Evolutionary conservation across 2,329 filamentous ascomycete genomes (phyloP), one percentile per base, ranked within the genome.

Genomic region (Cercospora sp.): DNA sequence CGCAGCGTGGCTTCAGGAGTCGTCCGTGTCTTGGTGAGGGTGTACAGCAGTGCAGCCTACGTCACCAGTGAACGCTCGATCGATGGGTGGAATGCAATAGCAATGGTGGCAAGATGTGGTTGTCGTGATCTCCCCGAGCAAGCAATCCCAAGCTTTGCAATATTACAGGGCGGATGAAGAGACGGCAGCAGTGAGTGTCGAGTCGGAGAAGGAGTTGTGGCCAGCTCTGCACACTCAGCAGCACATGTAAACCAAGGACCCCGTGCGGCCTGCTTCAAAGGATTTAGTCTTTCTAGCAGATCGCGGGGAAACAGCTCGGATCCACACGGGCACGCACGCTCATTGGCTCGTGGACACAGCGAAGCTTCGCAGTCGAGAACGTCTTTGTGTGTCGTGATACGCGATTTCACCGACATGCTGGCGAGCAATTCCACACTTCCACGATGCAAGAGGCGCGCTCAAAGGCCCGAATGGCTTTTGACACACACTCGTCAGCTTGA

Each of bases 391-490:
- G 30, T 49, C 7, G 58, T 57, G 65, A 66, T 63, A 62, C 65
- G 65, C 65, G 24, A 63, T 63, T 63, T n/a, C 65, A 49, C 65
- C 65, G 65, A 67, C 65, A 67, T 63, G 65, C 65, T 63, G 26
- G 65, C 65, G 59, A 40, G 57, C 32, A 43, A 21, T n/a, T 62
- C 21, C 40, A 37, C 24, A 37, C 16, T n/a, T 62, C 30, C 40
- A 37, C 24, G 51, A 57, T 58, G 26, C 24, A 28, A 65, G 49
- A 51, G 21, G 49, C 18, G 21, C 5, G 4, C 49, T 21, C 55
- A 32, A 66, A 66, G 59, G 59, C 55, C 59, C 59, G 65, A 57
- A 63, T 66, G 26, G 26, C 49, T 43, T n/a, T n/a, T 0, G 28
- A 24, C 32, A 18, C 18, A 28, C 18, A 30, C 24, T 30, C 32